Evolutionary conservation across 768 basidiomycete species (phyloP).

Genomic region (Neoboletus brunneissimus): DNA sequence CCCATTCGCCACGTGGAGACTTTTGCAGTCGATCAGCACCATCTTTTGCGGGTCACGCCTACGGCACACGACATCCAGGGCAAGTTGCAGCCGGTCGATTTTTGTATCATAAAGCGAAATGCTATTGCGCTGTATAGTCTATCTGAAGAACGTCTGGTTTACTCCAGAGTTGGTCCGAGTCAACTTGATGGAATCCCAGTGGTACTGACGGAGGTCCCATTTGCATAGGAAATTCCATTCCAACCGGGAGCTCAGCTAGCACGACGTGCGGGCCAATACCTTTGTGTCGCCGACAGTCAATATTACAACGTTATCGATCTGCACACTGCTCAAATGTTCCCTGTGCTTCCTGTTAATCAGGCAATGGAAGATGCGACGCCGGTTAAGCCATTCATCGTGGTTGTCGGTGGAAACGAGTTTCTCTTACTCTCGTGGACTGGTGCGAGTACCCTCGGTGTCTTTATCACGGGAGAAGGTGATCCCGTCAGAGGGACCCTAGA

Average conservation of each 20-base stretch:
- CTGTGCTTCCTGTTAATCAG: conserved; percentile 79
- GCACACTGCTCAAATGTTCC: conserved; percentile 62
- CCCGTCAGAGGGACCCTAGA: conserved; percentile 87
- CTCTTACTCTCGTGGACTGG: conserved; percentile 86
- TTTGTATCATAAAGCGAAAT: conserved; percentile 70
- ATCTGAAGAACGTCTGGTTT: conserved; percentile 57
- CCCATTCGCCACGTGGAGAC: conserved; percentile 79
- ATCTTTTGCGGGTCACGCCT: conserved; percentile 52
- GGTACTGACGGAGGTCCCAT: not conserved
- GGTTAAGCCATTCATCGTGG: conserved; percentile 69
- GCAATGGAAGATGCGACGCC: conserved; percentile 40
- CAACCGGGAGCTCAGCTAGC: conserved; percentile 57
- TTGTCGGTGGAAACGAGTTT: conserved; percentile 77
- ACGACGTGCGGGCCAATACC: conserved; percentile 54
- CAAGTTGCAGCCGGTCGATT: conserved; percentile 54
- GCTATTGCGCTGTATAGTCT: conserved; percentile 63
- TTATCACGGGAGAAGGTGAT: conserved; percentile 80
- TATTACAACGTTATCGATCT: conserved; percentile 81
- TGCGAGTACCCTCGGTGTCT: conserved; percentile 76
- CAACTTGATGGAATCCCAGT: not conserved
- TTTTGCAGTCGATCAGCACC: conserved; percentile 79
- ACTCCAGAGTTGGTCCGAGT: conserved; percentile 49
- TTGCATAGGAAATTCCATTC: conserved; percentile 65
- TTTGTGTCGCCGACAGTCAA: conserved; percentile 74
- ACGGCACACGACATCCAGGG: conserved; percentile 37